Evolutionary conservation across 805 yeast species (phyloP).

Genomic region (Hanseniaspora clermontiae): DNA sequence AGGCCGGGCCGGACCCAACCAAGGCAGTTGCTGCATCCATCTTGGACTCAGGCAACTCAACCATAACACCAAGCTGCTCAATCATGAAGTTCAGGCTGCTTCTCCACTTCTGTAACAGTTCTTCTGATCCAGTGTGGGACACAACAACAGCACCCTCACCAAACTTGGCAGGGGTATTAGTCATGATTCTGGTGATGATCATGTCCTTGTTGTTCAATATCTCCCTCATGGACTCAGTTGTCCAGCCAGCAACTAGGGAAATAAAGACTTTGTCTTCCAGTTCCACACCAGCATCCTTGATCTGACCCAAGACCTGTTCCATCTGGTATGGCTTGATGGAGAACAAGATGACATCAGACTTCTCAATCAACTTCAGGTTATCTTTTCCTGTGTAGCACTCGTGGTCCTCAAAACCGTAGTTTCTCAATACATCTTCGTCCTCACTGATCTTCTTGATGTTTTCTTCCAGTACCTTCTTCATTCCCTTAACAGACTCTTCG

Average conservation of each 20-base stretch:
- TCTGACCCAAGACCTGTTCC: constrained; percentile 38
- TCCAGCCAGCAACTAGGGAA: constrained; percentile 86
- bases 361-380: constrained; percentile 46
- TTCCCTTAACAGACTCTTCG: constrained; percentile 34
- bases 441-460: constrained; percentile 36
- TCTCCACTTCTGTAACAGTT: constrained; percentile 27
- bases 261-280: constrained; percentile 33
- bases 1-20: constrained; percentile 96
- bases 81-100: constrained; percentile 23
- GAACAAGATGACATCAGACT: constrained; percentile 59
- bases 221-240: constrained; percentile 50
- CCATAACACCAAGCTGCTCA: constrained; percentile 21
- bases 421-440: constrained; percentile 30
- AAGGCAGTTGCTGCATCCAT: constrained; percentile 95
- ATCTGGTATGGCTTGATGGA: constrained; percentile 85
- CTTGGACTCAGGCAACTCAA: constrained; percentile 68
- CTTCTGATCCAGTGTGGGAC: constrained; percentile 50
- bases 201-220: not conserved
- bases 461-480: constrained; percentile 39
- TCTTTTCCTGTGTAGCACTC: constrained; percentile 14
- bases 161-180: constrained; percentile 89
- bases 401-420: constrained; percentile 27
- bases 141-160: constrained; percentile 92
- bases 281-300: not conserved
- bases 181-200: constrained; percentile 79